phyloP scores from a whole-genome alignment of 139 green algal genomes.

The Chlorella sp. region DNA sequence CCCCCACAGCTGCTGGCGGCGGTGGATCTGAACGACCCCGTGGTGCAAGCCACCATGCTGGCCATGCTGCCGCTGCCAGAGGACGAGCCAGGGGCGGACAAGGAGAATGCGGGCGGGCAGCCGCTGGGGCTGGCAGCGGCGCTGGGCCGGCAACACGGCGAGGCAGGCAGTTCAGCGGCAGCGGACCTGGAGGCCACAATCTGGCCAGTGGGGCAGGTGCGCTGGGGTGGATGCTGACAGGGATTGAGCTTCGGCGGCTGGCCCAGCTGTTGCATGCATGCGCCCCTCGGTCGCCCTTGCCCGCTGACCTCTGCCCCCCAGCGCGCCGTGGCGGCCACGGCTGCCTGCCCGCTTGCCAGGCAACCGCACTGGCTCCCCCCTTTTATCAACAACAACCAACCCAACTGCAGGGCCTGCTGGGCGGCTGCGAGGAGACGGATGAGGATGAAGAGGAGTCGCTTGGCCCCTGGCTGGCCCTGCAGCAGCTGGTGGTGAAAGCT shows the following conservation, averaged over 20 bases:
- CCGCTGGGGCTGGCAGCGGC: not conserved
- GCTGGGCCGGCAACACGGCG: not conserved
- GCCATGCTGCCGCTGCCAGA: conserved; percentile 51
- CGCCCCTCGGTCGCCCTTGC: not conserved
- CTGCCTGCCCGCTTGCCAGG: too few relatives aligned
- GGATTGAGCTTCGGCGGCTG: too few relatives aligned
- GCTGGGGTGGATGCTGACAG: too few relatives aligned
- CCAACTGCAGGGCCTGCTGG: conserved; percentile 40
- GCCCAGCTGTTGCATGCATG: not conserved
- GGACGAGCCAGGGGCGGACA: conserved; percentile 2
- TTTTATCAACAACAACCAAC: too few relatives aligned
- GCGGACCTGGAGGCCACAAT: not conserved
- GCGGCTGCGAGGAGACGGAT: not conserved
- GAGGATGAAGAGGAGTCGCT: conserved; percentile 17
- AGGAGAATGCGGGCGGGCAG: not conserved
- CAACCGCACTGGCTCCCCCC: too few relatives aligned
- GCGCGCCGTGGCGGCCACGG: too few relatives aligned
- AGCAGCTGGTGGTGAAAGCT: conserved; percentile 88
- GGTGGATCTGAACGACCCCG: conserved; percentile 66
- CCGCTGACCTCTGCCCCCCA: too few relatives aligned
- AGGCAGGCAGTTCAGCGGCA: not conserved
- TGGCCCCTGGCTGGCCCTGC: conserved; percentile 55
- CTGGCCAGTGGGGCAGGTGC: conserved; percentile 44
- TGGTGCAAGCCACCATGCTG: conserved; percentile 80
- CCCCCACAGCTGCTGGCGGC: conserved; percentile 53